A percentile compares a stretch with the other conserved stretches of the same genome.
These are phyloP conservation scores for Meyerozyma athensensis DNA, from an alignment of 1,139 yeast species.

Conservation along the genomic window DNA sequence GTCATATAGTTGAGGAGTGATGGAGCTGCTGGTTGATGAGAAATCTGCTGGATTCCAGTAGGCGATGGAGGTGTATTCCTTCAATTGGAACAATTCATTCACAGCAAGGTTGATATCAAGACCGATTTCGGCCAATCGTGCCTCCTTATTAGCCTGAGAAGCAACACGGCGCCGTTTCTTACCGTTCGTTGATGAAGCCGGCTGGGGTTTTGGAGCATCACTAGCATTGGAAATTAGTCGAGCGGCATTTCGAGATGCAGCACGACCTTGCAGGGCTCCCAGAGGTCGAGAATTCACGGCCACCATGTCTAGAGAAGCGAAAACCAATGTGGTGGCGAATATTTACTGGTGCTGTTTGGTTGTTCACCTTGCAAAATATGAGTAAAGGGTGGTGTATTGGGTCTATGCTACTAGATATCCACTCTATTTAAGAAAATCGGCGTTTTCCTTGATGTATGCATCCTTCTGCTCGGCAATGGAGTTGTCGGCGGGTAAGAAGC, in stretches of 20 bases:
- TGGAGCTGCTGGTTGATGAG: conserved; percentile 20
- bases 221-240: not conserved
- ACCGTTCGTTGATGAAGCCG: conserved; percentile 1
- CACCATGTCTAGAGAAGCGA: too few relatives aligned
- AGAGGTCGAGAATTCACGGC: not conserved
- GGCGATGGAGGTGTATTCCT: conserved; percentile 54
- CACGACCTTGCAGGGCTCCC: not conserved
- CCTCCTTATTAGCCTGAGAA: conserved; percentile 12
- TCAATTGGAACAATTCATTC: conserved; percentile 55
- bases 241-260: not conserved
- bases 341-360: too few relatives aligned
- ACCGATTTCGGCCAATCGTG: conserved; percentile 28
- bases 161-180: conserved; percentile 1
- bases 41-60: conserved; percentile 56
- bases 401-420: conserved; percentile 22
- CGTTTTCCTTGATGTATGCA: conserved; percentile 32
- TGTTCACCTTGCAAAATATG: too few relatives aligned
- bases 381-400: not conserved
- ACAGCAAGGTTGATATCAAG: conserved; percentile 42
- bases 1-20: conserved; percentile 35
- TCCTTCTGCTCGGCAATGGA: conserved; percentile 26
- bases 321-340: too few relatives aligned
- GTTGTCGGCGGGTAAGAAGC: conserved; percentile 31
- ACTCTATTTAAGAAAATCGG: too few relatives aligned
- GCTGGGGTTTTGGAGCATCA: not conserved